A percentile compares a stretch with the other conserved stretches of the same genome.
Evolutionary conservation across 768 basidiomycete genomes (phyloP).

Genomic region (Paxillus involutus): DNA sequence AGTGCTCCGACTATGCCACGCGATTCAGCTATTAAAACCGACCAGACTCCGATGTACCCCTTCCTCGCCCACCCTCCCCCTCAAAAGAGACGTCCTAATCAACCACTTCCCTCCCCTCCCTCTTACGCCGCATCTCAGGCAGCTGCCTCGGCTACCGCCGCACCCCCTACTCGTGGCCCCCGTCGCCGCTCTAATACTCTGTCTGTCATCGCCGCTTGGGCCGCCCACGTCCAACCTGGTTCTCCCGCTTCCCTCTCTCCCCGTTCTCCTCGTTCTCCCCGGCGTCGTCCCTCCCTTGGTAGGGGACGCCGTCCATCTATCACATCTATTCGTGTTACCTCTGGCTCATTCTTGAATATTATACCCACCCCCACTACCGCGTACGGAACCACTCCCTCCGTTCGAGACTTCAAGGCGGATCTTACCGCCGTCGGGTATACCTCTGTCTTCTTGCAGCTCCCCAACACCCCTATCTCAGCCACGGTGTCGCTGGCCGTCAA

Average conservation of each 20-base stretch:
- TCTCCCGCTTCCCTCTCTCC: constrained; percentile 52
- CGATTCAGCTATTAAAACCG: constrained; percentile 13
- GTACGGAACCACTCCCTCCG: constrained; percentile 37
- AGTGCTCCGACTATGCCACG: constrained; percentile 12
- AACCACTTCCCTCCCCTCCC: constrained; percentile 28
- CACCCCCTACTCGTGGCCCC: constrained; percentile 16
- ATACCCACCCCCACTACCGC: constrained; percentile 40
- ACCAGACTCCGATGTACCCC: constrained; percentile 31
- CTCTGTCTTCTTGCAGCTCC: constrained; percentile 61
- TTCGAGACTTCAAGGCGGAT: constrained; percentile 50
- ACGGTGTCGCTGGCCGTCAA: constrained; percentile 9
- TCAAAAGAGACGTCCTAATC: constrained; percentile 35
- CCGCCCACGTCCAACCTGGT: constrained; percentile 64
- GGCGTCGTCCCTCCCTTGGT: constrained; percentile 34
- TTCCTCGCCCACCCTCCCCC: constrained; percentile 44
- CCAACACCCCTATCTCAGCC: constrained; percentile 43
- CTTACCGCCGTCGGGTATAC: constrained; percentile 65
- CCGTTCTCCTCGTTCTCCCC: constrained; percentile 36
- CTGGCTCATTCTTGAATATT: constrained; percentile 49
- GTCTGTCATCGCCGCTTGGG: constrained; percentile 60
- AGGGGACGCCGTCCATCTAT: constrained; percentile 35
- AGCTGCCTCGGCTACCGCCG: constrained; percentile 2
- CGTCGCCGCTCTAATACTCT: constrained; percentile 44
- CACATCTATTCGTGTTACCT: constrained; percentile 37
- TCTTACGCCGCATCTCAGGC: neutral